phyloP scores from a whole-genome alignment of 2,329 filamentous ascomycete genomes.

The Venturia asperata region DNA sequence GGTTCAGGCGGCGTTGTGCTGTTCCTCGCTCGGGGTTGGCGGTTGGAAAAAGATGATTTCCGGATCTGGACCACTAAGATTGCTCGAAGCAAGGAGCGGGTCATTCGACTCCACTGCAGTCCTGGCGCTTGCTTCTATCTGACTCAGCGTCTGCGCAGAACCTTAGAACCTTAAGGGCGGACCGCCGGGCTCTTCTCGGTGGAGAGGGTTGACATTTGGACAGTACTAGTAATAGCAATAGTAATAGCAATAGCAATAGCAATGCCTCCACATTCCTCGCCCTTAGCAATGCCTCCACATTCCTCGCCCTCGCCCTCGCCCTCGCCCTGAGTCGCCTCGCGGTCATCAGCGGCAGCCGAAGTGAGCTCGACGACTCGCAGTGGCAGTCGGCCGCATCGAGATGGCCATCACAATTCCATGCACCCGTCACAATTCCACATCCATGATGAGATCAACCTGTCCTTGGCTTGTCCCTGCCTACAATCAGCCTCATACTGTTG shows the following conservation, averaged over 20 bases:
- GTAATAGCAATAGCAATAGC: too few species aligned
- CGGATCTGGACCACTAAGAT: background rate
- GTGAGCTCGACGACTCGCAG: background rate
- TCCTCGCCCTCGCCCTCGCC: too few species aligned
- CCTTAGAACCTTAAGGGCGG: too few species aligned
- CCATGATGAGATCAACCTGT: background rate
- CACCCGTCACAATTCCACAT: background rate
- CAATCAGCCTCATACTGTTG: background rate
- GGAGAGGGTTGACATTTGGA: too few species aligned
- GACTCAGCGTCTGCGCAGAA: too few species aligned
- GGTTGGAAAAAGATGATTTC: background rate
- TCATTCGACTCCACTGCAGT: background rate
- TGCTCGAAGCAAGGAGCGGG: constrained; percentile 10
- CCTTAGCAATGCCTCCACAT: too few species aligned
- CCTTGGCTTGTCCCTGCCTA: background rate
- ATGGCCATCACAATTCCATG: background rate
- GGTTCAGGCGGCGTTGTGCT: background rate
- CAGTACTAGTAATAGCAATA: too few species aligned
- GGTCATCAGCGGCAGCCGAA: background rate
- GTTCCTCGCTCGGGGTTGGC: background rate
- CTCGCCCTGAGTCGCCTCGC: background rate
- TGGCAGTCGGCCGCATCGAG: background rate
- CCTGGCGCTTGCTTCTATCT: too few species aligned
- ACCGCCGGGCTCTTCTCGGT: too few species aligned
- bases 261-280: too few species aligned